A percentile compares a stretch with the other conserved stretches of the same genome.
phyloP scores from a whole-genome alignment of 176 grass and related monocot species.

The Ensete glaucum region DNA sequence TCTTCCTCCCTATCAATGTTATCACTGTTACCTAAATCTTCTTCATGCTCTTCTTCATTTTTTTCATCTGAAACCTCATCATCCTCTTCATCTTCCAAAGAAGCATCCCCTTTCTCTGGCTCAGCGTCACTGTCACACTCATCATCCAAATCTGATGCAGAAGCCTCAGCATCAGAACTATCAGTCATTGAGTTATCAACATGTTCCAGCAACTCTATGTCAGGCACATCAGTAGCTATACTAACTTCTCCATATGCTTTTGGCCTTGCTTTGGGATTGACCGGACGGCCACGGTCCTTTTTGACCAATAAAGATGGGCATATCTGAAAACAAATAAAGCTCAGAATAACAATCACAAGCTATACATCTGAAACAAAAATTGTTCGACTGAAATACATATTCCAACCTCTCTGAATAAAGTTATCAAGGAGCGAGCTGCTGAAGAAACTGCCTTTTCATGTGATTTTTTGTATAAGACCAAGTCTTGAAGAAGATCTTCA shows the following conservation, averaged over 20 bases:
- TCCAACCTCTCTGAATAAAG: slow-evolving; percentile 83
- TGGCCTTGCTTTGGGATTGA: slow-evolving; percentile 68
- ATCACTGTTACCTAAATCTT: slow-evolving; percentile 8
- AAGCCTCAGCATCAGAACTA: slow-evolving; percentile 25
- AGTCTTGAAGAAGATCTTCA: slow-evolving; percentile 89
- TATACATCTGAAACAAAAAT: slow-evolving; percentile 8
- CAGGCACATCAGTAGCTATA: slow-evolving; percentile 56
- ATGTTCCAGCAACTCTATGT: slow-evolving; percentile 56
- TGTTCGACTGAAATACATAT: slow-evolving; percentile 10
- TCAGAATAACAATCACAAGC: slow-evolving; percentile 16
- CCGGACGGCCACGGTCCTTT: slow-evolving; percentile 80
- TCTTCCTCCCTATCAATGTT: slow-evolving; percentile 27
- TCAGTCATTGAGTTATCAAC: not conserved
- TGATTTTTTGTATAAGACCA: slow-evolving; percentile 97
- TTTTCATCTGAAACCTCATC: slow-evolving; percentile 9
- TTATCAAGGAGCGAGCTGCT: slow-evolving; percentile 81
- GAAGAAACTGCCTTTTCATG: slow-evolving; percentile 92
- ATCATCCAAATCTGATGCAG: slow-evolving; percentile 36
- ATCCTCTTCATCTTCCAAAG: slow-evolving; percentile 8
- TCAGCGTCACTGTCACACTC: not conserved
- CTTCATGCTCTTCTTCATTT: slow-evolving; percentile 22
- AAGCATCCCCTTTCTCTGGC: not conserved
- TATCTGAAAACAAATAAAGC: slow-evolving; percentile 53
- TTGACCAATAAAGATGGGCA: slow-evolving; percentile 92
- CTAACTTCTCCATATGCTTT: slow-evolving; percentile 85